A percentile compares a stretch with the other conserved stretches of the same genome.
Evolutionary conservation across 805 yeast genomes (phyloP).

Genomic region (Candida lessepsii): DNA sequence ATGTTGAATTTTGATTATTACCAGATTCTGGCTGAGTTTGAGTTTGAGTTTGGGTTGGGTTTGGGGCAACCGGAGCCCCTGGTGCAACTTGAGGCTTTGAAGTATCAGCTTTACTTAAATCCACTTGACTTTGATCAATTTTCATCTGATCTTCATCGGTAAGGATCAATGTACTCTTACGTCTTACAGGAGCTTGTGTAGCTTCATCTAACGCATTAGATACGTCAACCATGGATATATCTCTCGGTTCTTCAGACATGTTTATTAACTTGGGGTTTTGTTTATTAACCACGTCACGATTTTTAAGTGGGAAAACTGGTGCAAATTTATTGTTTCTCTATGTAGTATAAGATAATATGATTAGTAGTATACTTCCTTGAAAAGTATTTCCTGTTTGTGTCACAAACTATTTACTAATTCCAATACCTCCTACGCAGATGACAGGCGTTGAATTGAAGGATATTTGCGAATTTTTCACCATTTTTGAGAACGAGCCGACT

Average conservation of each 20-base stretch:
- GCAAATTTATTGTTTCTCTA: too few species aligned
- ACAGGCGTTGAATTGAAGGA: slow-evolving; percentile 5
- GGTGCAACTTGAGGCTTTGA: slow-evolving; percentile 8
- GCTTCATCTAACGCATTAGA: slow-evolving; percentile 27
- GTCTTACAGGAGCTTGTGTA: slow-evolving; percentile 36
- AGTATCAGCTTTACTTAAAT: slow-evolving; percentile 16
- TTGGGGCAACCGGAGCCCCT: background rate
- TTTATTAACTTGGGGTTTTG: background rate
- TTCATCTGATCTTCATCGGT: slow-evolving; percentile 64
- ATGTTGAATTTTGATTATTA: background rate
- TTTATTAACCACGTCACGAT: background rate
- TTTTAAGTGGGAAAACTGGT: too few species aligned
- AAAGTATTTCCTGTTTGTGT: background rate
- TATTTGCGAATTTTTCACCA: slow-evolving; percentile 4
- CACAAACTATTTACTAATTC: background rate
- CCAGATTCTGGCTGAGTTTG: slow-evolving; percentile 10
- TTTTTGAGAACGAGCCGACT: background rate
- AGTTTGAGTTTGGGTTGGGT: slow-evolving; percentile 22
- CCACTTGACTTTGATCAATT: slow-evolving; percentile 23
- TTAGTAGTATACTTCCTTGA: too few species aligned
- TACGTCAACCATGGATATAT: slow-evolving; percentile 45
- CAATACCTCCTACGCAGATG: slow-evolving; percentile 4
- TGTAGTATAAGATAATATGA: too few species aligned
- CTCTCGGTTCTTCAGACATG: slow-evolving; percentile 17
- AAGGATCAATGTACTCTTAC: slow-evolving; percentile 70